Evolutionary conservation across 1,284 basidiomycete genomes (phyloP).

Genomic region (Ceratobasidium sp.): DNA sequence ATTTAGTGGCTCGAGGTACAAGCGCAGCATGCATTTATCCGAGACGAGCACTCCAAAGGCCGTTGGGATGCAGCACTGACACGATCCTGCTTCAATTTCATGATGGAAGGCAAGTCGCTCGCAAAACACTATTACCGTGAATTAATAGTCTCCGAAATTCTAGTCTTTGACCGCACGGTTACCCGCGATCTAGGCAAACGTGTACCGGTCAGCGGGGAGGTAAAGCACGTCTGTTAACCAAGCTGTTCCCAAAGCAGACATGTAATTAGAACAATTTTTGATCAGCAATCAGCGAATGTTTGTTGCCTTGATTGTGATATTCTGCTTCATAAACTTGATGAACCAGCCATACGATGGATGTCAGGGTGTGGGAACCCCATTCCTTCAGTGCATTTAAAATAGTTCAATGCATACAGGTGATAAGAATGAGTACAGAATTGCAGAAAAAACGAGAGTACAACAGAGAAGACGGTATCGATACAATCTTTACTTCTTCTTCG

Average conservation of each 20-base stretch:
- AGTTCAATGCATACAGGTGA: constrained; percentile 45
- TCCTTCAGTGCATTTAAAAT: constrained; percentile 44
- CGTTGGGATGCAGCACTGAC: constrained; percentile 94
- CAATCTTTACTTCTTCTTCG: constrained; percentile 91
- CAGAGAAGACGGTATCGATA: constrained; percentile 57
- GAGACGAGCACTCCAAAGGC: constrained; percentile 90
- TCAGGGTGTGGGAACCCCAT: constrained; percentile 20
- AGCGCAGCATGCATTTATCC: constrained; percentile 94
- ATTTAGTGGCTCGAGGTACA: constrained; percentile 89
- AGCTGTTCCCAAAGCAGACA: neutral
- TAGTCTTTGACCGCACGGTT: constrained; percentile 86
- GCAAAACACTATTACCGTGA: no score
- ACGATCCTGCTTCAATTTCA: constrained; percentile 80
- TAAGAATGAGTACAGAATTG: constrained; percentile 55
- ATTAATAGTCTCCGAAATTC: neutral
- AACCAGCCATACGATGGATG: constrained; percentile 15
- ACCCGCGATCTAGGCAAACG: constrained; percentile 83
- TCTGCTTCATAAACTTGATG: neutral
- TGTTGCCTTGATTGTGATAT: neutral
- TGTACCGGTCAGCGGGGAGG: constrained; percentile 60
- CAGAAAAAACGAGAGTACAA: constrained; percentile 57
- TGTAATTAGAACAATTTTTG: constrained; percentile 13
- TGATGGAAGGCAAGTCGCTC: constrained; percentile 73
- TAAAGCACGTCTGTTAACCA: constrained; percentile 82
- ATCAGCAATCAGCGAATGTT: neutral